phyloP scores from a whole-genome alignment of 1,284 basidiomycete species.

The Apiotrichum laibachii region DNA sequence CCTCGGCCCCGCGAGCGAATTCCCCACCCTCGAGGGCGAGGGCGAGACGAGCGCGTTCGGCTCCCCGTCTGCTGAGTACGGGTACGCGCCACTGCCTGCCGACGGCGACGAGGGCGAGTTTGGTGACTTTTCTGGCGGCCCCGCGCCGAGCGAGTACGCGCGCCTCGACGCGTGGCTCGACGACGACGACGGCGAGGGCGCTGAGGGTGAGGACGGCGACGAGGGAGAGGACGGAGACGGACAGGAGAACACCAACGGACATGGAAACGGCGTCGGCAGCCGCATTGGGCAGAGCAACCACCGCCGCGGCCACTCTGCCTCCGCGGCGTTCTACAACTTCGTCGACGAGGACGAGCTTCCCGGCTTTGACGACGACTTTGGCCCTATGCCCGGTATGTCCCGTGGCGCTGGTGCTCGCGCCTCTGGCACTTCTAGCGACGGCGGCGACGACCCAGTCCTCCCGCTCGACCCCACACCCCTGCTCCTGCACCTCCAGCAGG shows the following conservation, averaged over 20 bases:
- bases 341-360: background rate
- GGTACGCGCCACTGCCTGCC: constrained; percentile 6
- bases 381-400: constrained; percentile 10
- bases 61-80: constrained; percentile 3
- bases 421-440: background rate
- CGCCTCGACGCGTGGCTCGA: constrained; percentile 45
- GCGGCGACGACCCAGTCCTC: background rate
- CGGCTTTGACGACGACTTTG: constrained; percentile 41
- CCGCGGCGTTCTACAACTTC: background rate
- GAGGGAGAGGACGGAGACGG: constrained; percentile 4
- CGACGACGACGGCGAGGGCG: constrained; percentile 20
- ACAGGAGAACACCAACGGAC: background rate
- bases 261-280: background rate
- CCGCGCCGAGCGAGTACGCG: constrained; percentile 34
- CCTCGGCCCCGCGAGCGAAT: constrained; percentile 14
- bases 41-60: background rate
- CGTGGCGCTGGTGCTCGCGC: too few relatives aligned
- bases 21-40: constrained; percentile 5
- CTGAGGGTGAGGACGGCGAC: background rate
- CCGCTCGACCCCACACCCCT: constrained; percentile 45
- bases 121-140: constrained; percentile 15
- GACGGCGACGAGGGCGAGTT: constrained; percentile 22
- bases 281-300: too few relatives aligned
- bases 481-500: constrained; percentile 39
- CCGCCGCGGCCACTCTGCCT: too few relatives aligned